These are phyloP conservation scores for Theobroma grandiflorum DNA, from an alignment of 441 rosid species.

Conservation along the genomic window DNA sequence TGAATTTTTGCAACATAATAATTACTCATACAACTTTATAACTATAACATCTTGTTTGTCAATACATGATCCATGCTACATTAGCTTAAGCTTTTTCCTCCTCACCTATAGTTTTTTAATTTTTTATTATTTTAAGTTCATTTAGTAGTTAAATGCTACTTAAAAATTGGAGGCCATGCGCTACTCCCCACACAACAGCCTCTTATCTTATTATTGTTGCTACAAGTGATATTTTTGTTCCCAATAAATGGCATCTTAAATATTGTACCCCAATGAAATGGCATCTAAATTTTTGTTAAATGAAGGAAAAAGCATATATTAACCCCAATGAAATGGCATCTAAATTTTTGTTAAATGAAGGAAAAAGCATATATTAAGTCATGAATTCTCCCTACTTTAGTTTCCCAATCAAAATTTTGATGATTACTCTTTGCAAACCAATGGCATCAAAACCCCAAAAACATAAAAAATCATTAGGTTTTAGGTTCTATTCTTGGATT, in stretches of 20 bases:
- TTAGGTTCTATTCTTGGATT: slow-evolving; percentile 4
- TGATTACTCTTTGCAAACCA: not conserved
- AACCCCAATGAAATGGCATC: not conserved
- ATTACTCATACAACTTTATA: not conserved
- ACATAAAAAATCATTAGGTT: not conserved
- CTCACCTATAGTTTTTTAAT: too few species aligned
- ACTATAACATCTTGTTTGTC: too few species aligned
- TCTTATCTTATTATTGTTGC: not conserved
- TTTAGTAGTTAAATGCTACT: not conserved
- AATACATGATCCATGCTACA: too few species aligned
- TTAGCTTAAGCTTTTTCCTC: too few species aligned
- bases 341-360: not conserved
- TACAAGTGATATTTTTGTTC: not conserved
- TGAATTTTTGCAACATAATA: not conserved
- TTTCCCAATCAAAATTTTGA: not conserved
- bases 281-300: not conserved
- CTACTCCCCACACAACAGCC: not conserved
- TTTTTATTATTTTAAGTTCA: not conserved
- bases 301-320: not conserved
- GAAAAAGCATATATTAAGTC: not conserved
- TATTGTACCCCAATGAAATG: not conserved
- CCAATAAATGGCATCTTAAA: not conserved
- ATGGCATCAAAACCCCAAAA: not conserved
- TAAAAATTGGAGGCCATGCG: not conserved
- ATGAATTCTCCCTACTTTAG: not conserved